phyloP scores from a whole-genome alignment of 2,329 filamentous ascomycete species.

The Aspergillaceae sp. region DNA sequence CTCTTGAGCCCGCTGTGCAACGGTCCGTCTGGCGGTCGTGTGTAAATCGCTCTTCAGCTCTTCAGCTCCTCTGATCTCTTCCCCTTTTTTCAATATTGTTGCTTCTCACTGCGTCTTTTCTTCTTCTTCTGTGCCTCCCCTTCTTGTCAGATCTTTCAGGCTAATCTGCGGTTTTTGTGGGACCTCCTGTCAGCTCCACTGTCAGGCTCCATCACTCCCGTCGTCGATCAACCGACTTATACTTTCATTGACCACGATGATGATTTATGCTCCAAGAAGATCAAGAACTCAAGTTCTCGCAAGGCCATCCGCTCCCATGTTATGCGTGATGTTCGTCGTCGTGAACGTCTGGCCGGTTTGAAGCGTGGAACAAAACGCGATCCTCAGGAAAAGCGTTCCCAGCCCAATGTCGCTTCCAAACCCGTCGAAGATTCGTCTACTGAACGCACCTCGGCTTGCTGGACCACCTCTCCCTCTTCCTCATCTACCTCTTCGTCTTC shows the following conservation, averaged over 20 bases:
- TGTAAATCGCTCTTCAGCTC: too few species aligned
- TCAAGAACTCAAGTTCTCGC: conserved; percentile 31
- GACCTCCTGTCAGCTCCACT: conserved; percentile 7
- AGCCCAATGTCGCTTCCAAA: conserved; percentile 4
- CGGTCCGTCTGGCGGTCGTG: too few species aligned
- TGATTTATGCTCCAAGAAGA: conserved; percentile 30
- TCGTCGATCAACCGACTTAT: conserved; percentile 24
- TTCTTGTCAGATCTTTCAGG: background rate
- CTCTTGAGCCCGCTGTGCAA: too few species aligned
- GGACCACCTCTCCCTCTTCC: conserved; percentile 7
- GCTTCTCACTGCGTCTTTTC: background rate
- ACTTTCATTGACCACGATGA: conserved; percentile 37
- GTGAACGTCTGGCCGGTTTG: conserved; percentile 31
- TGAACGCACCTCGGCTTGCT: conserved; percentile 9
- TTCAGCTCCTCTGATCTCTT: too few species aligned
- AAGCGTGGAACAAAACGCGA: conserved; percentile 28
- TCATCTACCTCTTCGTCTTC: conserved; percentile 2
- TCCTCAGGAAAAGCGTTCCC: conserved; percentile 1
- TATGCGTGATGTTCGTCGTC: conserved; percentile 35
- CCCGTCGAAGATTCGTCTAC: conserved; percentile 4
- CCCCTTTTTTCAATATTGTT: too few species aligned
- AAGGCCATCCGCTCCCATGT: conserved; percentile 37
- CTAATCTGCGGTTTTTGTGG: background rate
- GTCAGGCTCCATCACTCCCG: conserved; percentile 11
- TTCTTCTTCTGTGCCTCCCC: background rate